Conservation (phyloP, 2,329 filamentous ascomycete genomes). For the Plenodomus lindquistii region DNA sequence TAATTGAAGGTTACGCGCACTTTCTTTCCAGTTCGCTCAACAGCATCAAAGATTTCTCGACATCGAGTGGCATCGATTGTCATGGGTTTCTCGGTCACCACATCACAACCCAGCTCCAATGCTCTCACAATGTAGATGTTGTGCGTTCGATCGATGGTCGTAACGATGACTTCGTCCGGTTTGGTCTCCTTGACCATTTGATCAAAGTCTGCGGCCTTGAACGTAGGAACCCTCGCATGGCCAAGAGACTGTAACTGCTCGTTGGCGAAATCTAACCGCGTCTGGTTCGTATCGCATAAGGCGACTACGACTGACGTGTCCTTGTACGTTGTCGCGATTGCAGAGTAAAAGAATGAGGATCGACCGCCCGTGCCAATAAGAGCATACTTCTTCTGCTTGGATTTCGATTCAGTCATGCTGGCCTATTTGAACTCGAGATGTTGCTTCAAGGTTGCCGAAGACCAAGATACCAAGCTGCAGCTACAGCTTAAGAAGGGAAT, state of each 20-base stretch:
- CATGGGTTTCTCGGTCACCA: constrained; percentile 69
- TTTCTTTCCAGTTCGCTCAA: constrained; percentile 53
- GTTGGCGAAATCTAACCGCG: constrained; percentile 62
- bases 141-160: constrained; percentile 66
- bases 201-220: constrained; percentile 60
- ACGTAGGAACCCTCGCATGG: constrained; percentile 57
- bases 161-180: constrained; percentile 65
- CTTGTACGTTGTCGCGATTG: constrained; percentile 58
- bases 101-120: constrained; percentile 62
- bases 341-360: constrained; percentile 64
- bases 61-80: constrained; percentile 63
- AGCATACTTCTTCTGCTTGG: constrained; percentile 49
- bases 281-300: constrained; percentile 64
- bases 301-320: constrained; percentile 58
- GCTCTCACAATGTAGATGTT: constrained; percentile 63
- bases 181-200: constrained; percentile 60
- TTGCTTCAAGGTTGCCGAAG: background rate
- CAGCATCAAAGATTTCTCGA: constrained; percentile 59
- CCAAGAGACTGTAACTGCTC: constrained; percentile 52
- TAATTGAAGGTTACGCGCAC: constrained; percentile 68
- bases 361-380: constrained; percentile 63
- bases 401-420: constrained; percentile 13
- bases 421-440: background rate
- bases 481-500: constrained; percentile 9
- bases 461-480: constrained; percentile 3